Evolutionary conservation across 805 yeast genomes (phyloP).

Genomic region (Schizosaccharomyces cryophilus): DNA sequence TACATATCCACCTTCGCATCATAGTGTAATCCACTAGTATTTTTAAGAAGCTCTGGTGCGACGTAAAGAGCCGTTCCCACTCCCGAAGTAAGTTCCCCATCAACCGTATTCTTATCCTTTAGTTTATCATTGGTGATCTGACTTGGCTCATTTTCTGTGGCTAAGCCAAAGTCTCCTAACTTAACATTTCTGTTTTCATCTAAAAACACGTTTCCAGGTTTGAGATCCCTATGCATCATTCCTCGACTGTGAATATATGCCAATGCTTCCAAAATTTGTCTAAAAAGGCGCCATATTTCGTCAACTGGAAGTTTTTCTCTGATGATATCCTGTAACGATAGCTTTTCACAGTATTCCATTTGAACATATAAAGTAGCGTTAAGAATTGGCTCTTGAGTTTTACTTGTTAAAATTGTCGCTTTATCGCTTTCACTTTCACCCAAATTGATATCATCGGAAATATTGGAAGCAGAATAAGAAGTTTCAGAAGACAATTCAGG

Average conservation of each 20-base stretch:
- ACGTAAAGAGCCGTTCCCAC: conserved; percentile 88
- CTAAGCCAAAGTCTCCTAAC: conserved; percentile 92
- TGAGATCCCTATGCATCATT: conserved; percentile 80
- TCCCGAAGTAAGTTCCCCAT: conserved; percentile 65
- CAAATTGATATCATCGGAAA: neutral
- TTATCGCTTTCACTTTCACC: neutral
- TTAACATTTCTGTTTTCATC: conserved; percentile 74
- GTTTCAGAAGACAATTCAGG: conserved; percentile 4
- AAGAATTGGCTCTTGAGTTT: conserved; percentile 9
- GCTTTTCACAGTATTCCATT: conserved; percentile 96
- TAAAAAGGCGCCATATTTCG: conserved; percentile 72
- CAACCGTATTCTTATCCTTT: conserved; percentile 9
- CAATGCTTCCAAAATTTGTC: conserved; percentile 74
- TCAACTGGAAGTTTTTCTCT: conserved; percentile 46
- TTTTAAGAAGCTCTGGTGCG: conserved; percentile 52
- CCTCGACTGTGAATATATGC: conserved; percentile 82
- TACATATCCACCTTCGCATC: conserved; percentile 90
- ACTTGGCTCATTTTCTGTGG: conserved; percentile 24
- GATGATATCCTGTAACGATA: conserved; percentile 64
- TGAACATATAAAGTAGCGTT: conserved; percentile 71
- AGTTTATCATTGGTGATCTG: neutral
- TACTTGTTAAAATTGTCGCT: neutral
- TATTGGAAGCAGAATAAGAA: neutral
- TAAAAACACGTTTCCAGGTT: conserved; percentile 87
- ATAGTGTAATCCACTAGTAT: conserved; percentile 30